These are phyloP conservation scores for Chlorella sp. DNA, from an alignment of 139 green algal species.

Conservation along the genomic window DNA sequence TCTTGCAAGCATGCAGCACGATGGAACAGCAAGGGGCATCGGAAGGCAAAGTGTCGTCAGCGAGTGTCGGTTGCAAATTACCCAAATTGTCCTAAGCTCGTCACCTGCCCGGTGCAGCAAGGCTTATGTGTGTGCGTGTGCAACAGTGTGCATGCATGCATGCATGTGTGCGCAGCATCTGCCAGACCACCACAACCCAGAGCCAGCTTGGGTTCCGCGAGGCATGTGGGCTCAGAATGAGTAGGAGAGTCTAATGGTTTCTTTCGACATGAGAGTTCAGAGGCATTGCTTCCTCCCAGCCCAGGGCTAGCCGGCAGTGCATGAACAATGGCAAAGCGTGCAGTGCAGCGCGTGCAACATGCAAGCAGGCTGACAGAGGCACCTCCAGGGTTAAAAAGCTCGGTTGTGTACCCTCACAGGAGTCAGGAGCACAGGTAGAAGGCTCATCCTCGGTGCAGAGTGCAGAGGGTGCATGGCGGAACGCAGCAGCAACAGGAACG, in stretches of 20 bases:
- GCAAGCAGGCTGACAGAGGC: not conserved
- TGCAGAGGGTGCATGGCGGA: not conserved
- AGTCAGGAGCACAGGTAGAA: not conserved
- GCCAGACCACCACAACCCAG: too few relatives aligned
- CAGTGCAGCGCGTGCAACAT: too few relatives aligned
- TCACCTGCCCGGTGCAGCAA: constrained; percentile 25
- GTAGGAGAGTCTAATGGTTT: constrained; percentile 45
- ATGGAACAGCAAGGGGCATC: not conserved
- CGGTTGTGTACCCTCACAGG: not conserved
- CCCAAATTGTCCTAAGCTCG: constrained; percentile 38
- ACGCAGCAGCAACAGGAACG: not conserved
- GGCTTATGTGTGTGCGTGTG: not conserved
- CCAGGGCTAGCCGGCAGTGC: not conserved
- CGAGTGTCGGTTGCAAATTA: constrained; percentile 57
- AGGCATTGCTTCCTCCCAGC: constrained; percentile 7
- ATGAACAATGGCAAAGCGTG: not conserved
- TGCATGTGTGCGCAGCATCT: too few relatives aligned
- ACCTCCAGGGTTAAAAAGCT: constrained; percentile 15
- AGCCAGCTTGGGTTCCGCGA: too few relatives aligned
- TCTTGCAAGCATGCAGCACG: too few relatives aligned
- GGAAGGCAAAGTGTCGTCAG: constrained; percentile 44
- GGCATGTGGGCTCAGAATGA: constrained; percentile 46
- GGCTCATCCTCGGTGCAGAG: not conserved
- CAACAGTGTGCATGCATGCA: not conserved
- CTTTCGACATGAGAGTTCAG: constrained; percentile 32